Conservation (phyloP, 441 rosid species). For the Croton laevigatus region DNA sequence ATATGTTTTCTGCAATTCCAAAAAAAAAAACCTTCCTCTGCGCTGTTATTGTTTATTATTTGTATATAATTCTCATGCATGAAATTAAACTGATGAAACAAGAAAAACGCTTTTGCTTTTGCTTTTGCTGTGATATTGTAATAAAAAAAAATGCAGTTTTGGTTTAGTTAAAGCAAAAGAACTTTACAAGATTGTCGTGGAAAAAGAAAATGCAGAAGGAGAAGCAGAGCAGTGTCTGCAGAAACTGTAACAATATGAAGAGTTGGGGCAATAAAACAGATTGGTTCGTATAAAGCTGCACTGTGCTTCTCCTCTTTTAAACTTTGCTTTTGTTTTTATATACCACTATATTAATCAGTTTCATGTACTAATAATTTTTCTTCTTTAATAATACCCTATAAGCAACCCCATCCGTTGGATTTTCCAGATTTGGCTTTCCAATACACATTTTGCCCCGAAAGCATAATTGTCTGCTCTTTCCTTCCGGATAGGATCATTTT, state of each 20-base stretch:
- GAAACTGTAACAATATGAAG: constrained; percentile 23
- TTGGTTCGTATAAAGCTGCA: constrained; percentile 32
- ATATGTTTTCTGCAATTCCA: not conserved
- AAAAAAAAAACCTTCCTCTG: too few relatives aligned
- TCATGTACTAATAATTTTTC: too few relatives aligned
- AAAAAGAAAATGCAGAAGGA: not conserved
- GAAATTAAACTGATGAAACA: too few relatives aligned
- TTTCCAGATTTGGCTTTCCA: not conserved
- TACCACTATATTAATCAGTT: not conserved
- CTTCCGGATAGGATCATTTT: not conserved
- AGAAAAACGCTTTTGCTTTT: not conserved
- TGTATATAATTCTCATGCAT: too few relatives aligned
- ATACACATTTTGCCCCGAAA: not conserved
- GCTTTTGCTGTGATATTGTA: too few relatives aligned
- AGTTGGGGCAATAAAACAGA: constrained; percentile 20
- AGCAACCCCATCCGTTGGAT: constrained; percentile 28
- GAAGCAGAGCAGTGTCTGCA: constrained; percentile 8
- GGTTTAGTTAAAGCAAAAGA: constrained; percentile 4
- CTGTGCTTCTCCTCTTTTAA: constrained; percentile 3
- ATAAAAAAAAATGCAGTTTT: not conserved
- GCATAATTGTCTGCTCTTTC: not conserved
- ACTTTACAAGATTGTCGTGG: constrained; percentile 13
- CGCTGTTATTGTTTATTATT: too few relatives aligned
- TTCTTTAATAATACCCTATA: not conserved
- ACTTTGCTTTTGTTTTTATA: not conserved